Percentiles rank a stretch among this genome's conserved stretches.
Conservation (phyloP, 257 asterid species). For the Fraxinus quadrangulata region DNA sequence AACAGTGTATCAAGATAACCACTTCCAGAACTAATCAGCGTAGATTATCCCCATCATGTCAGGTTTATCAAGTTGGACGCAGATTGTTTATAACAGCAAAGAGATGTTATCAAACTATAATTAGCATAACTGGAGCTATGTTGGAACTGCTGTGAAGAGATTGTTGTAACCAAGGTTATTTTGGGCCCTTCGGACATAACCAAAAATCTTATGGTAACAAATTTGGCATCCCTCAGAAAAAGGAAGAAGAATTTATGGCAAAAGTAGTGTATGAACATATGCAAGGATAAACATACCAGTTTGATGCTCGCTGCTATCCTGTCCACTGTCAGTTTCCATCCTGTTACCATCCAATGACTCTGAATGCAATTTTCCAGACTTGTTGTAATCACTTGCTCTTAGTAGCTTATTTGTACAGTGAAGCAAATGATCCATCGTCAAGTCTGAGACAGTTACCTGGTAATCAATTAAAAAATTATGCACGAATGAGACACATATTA, state of each 20-base stretch:
- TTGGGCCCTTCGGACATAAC: background rate
- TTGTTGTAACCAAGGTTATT: background rate
- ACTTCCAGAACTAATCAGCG: background rate
- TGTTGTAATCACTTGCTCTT: constrained; percentile 30
- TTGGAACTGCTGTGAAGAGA: background rate
- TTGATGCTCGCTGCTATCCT: constrained; percentile 31
- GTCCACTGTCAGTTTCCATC: constrained; percentile 29
- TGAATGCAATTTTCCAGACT: constrained; percentile 30
- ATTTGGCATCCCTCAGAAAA: background rate
- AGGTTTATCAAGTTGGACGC: constrained; percentile 16
- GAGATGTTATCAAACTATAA: constrained; percentile 5
- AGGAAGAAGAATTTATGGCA: background rate
- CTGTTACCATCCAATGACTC: constrained; percentile 22
- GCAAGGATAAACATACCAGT: constrained; percentile 40
- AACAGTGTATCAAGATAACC: constrained; percentile 1
- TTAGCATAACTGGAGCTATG: constrained; percentile 4
- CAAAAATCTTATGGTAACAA: background rate
- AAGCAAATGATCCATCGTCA: constrained; percentile 63
- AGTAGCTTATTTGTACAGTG: constrained; percentile 53
- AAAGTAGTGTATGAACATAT: constrained; percentile 2
- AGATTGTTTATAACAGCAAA: constrained; percentile 1
- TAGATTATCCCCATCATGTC: background rate
- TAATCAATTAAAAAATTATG: constrained; percentile 21
- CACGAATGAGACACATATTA: constrained; percentile 27
- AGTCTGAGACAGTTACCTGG: constrained; percentile 48